phyloP scores from a whole-genome alignment of 2,329 filamentous ascomycete genomes.

The Verticillium dahliae region DNA sequence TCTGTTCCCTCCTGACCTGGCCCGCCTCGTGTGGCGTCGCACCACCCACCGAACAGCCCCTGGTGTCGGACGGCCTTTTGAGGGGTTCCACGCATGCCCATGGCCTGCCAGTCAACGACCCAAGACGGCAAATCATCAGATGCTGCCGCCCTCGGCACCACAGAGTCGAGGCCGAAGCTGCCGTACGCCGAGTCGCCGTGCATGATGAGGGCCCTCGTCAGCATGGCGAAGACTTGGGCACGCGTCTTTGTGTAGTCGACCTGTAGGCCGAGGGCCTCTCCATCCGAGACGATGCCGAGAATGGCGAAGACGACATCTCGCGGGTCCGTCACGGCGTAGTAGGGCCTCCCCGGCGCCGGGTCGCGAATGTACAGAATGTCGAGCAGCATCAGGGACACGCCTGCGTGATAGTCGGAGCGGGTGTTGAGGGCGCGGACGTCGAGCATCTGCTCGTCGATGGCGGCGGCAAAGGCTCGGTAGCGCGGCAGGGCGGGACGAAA shows the following conservation, averaged over 20 bases:
- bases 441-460: neutral
- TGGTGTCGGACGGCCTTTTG: neutral
- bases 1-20: neutral
- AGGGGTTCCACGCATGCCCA: slow-evolving; percentile 2
- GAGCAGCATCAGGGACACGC: neutral
- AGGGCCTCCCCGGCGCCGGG: slow-evolving; percentile 3
- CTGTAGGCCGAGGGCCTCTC: neutral
- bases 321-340: slow-evolving; percentile 14
- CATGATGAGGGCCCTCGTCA: slow-evolving; percentile 5
- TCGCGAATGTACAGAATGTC: slow-evolving; percentile 3
- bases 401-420: neutral
- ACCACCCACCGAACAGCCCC: neutral
- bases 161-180: slow-evolving; percentile 7
- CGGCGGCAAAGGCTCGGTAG: neutral
- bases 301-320: slow-evolving; percentile 13
- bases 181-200: neutral
- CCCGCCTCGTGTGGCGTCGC: neutral
- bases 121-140: slow-evolving; percentile 6
- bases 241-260: slow-evolving; percentile 7
- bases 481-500: neutral
- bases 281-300: slow-evolving; percentile 9
- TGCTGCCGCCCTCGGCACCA: neutral
- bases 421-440: slow-evolving; percentile 1
- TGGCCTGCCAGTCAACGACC: slow-evolving; percentile 11
- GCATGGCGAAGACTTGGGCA: slow-evolving; percentile 4